Base-by-base conservation (phyloP, 352 stramenopile species). In the Pythium grandisporangium region DNA sequence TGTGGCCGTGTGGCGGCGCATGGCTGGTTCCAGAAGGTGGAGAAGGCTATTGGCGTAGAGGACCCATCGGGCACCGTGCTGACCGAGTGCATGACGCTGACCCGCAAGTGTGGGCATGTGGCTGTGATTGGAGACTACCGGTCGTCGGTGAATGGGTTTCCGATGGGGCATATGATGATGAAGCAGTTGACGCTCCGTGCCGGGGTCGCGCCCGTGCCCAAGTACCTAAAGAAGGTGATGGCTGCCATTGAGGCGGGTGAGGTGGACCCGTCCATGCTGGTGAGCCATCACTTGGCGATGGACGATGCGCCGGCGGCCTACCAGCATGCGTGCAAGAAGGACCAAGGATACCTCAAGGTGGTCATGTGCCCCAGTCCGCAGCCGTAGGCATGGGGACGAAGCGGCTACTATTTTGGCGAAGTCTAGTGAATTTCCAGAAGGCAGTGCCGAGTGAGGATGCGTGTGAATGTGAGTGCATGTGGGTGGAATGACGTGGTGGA, bases 321-420 rank as follows among this genome's bases (percentile, higher is more conserved):
- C 47, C 50, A 44, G 3, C 58, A 66, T 29, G 66, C 72, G 16
- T 66, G 44, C 36, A 77, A 80, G 45, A 77, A 84, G 50, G 66
- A 81, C 35, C 55, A 72, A 26, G 59, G 53, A 0, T 80, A 63
- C 29, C 26, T 87, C 43, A 87, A 87, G 48, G 71, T 83, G 34
- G 53, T 84, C 12, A 63, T 78, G 22, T 58, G 58, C 32, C 69
- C 69, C 19, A 21, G 1, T 8, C 17, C 21, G 16, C 30, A 21
- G n/a, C n/a, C n/a, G n/a, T n/a, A n/a, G n/a, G n/a, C n/a, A n/a
- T n/a, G n/a, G n/a, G n/a, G n/a, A n/a, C n/a, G n/a, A n/a, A n/a
- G n/a, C n/a, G n/a, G n/a, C n/a, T n/a, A n/a, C n/a, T n/a, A n/a
- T n/a, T n/a, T n/a, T n/a, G n/a, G n/a, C n/a, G n/a, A n/a, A n/a